phyloP scores from a whole-genome alignment of 257 asterid species.

The Nicotiana otophora region DNA sequence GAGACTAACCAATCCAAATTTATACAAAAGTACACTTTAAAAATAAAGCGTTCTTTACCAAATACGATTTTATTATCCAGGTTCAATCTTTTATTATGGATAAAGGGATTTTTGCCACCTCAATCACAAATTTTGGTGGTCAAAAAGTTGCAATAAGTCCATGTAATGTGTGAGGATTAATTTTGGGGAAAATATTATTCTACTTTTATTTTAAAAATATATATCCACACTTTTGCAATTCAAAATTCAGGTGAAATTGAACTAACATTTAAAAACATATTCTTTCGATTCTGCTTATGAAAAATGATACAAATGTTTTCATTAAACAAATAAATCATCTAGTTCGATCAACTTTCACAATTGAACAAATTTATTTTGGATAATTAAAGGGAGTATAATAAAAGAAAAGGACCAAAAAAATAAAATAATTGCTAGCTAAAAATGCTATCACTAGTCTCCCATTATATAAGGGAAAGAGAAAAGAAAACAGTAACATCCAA shows the following conservation, averaged over 20 bases:
- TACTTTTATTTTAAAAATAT: background rate
- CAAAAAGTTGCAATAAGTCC: too few species aligned
- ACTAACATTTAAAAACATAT: background rate
- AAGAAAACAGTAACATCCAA: conserved; percentile 3
- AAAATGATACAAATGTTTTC: background rate
- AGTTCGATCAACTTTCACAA: background rate
- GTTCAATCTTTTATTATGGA: too few species aligned
- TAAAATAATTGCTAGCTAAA: background rate
- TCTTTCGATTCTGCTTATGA: background rate
- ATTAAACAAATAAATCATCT: background rate
- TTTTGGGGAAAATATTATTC: background rate
- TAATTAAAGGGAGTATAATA: background rate
- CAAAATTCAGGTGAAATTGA: background rate
- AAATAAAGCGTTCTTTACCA: too few species aligned
- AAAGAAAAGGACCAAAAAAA: too few species aligned
- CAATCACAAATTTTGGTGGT: too few species aligned
- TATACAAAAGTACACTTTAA: too few species aligned
- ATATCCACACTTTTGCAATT: background rate
- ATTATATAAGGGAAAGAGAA: background rate
- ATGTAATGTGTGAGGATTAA: background rate
- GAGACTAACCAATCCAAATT: too few species aligned
- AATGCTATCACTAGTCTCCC: background rate
- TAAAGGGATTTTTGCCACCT: too few species aligned
- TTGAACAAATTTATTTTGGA: background rate
- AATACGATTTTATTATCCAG: too few species aligned